Conservation (phyloP, 305 asterid genomes). For the Coffea humblotiana region DNA sequence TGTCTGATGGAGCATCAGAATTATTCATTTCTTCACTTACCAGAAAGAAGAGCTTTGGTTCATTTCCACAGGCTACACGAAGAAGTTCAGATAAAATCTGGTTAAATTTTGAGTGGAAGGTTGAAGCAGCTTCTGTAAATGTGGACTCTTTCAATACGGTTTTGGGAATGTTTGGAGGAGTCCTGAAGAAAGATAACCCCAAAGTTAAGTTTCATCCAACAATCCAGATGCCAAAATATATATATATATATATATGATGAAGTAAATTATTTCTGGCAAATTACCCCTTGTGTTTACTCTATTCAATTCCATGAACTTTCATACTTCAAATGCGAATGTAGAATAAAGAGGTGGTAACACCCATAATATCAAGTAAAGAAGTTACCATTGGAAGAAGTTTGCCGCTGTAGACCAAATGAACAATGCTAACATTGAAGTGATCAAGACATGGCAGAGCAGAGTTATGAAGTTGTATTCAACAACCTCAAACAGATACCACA, state of each 20-base stretch:
- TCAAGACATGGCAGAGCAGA: conserved; percentile 46
- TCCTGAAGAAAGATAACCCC: conserved; percentile 29
- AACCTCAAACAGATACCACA: conserved; percentile 59
- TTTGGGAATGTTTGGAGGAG: conserved; percentile 43
- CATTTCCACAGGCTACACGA: conserved; percentile 47
- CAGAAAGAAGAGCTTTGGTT: conserved; percentile 47
- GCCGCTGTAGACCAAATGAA: conserved; percentile 54
- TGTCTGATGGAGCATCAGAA: neutral
- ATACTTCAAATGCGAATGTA: neutral
- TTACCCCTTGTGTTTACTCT: neutral
- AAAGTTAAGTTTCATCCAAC: neutral
- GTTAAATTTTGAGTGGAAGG: conserved; percentile 38
- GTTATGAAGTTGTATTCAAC: conserved; percentile 51
- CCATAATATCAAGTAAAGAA: neutral
- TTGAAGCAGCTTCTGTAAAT: conserved; percentile 32
- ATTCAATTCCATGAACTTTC: neutral
- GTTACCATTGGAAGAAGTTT: conserved; percentile 38
- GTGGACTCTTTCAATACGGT: conserved; percentile 35
- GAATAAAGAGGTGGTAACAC: neutral
- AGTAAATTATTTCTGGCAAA: neutral
- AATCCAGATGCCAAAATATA: neutral
- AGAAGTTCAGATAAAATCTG: conserved; percentile 26
- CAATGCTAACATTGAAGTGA: conserved; percentile 47
- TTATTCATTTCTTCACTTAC: conserved; percentile 15
- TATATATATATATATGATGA: neutral